Base-by-base conservation (phyloP, 73 alveolate species). In the Effrenium voratum region DNA sequence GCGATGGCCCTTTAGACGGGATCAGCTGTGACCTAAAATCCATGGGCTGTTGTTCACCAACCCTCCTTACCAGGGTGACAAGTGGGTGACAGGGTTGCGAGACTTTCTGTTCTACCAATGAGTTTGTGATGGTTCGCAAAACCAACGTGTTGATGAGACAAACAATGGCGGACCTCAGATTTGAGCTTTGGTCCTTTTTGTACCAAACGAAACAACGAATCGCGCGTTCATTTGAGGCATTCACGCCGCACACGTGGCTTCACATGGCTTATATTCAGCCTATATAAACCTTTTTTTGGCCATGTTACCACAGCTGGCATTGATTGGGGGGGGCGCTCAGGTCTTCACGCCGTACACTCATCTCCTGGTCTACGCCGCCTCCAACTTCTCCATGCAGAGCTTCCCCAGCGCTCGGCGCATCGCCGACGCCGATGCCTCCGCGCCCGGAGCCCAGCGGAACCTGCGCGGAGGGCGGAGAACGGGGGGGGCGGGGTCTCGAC, bases 341-440 rank as follows among this genome's bases (percentile, higher is more conserved):
- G 97, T 57, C 43, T 90, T 68, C 41, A 32, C 75, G 36, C 97
- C 97, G 24, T 43, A 59, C 75, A 90, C 97, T 49, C 97, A 90
- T 59, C 43, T 90, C 87, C 57, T 90, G 87, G 73, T 90, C 87
- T 90, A 90, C 87, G 36, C 87, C 30, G 97, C 87, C 75, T 90
- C 97, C 77, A 90, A 90, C 97, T 90, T 90, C 55, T 90, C 97
- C 5, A 76, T 68, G 73, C 97, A 90, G 43, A 68, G 83, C 83
- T 90, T 66, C 75, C 97, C 97, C 70, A 90, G 87, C 36, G 97
- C 57, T 40, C 86, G 66, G 50, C 87, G 34, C 41, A 46, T 90
- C 32, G 97, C 46, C 59, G 97, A 90, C 75, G 49, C 60, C 57
- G 36, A 26, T 15, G 97, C 97, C 55, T 68, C 87, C 43, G 97